Conservation (phyloP, 805 yeast genomes). For the Yamadazyma insecticola region DNA sequence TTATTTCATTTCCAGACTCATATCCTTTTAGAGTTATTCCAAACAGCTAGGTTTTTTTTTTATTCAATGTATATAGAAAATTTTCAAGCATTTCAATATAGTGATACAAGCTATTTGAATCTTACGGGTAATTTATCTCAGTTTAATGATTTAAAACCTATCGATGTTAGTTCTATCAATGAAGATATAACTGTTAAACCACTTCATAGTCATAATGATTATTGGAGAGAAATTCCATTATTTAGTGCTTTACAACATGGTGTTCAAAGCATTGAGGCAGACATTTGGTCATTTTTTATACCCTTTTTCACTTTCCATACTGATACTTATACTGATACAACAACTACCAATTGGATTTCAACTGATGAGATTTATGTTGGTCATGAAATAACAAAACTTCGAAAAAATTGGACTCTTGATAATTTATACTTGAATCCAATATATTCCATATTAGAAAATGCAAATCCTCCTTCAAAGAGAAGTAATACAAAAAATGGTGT, state of each 20-base stretch:
- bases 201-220: conserved; percentile 73
- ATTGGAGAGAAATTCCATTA: conserved; percentile 55
- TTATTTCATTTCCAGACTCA: no score
- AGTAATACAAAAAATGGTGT: conserved; percentile 22
- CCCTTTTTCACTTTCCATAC: no score
- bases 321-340: no score
- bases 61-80: no score
- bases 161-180: no score
- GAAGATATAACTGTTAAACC: no score
- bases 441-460: conserved; percentile 40
- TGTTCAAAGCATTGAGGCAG: conserved; percentile 57
- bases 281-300: conserved; percentile 55
- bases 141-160: no score
- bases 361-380: conserved; percentile 53
- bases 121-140: no score
- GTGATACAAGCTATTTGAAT: no score
- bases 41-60: no score
- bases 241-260: conserved; percentile 55
- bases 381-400: conserved; percentile 47
- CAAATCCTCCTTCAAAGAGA: conserved; percentile 32
- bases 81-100: no score
- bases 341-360: conserved; percentile 25
- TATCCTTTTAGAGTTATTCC: no score
- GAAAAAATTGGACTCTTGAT: conserved; percentile 42
- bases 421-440: conserved; percentile 52